Evolutionary conservation across 495 filamentous ascomycete species (phyloP), one percentile per base, ranked within the genome.

Genomic region (Penicillium cinerascens): DNA sequence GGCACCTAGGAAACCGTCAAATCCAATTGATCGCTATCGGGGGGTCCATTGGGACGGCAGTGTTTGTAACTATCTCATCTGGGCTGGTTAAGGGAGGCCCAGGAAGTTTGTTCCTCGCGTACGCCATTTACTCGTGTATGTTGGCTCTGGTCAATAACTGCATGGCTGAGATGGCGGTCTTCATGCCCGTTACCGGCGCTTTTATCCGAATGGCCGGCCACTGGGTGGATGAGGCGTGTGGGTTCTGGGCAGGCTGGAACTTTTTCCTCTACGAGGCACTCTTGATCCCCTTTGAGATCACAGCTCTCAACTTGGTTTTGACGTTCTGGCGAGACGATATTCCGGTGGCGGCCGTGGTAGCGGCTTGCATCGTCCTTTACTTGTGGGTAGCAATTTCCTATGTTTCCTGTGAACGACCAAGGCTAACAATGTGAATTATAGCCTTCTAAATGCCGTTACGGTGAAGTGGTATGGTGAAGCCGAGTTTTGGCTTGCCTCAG

Each of bases 241-340:
- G 79, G n/a, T 80, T 80, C 53, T 70, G 73, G 52, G 72, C 73
- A 22, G 77, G 75, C 4, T 82, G 78, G 78, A 78, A 81, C 49
- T 90, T 90, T 64, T 70, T 88, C 51, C 80, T 87, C 47, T 65
- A 68, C 52, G 81, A 87, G 60, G 86, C 84, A 0, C 74, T 81
- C 23, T 67, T 86, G 4, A 82, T 89, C 17, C 86, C 86, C 0
- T 89, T 87, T 57, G 86, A 89, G 61, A 82, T 89, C 39, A 78
- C 80, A 4, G 85, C 86, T 11, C 79, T 86, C 52, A 86, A 84
- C 49, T 63, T 87, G 36, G 80, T 90, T n/a, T 70, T 89, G 21
- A 76, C 75, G 10, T 90, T 79, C 56, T 89, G 86, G 85, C 78
- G 75, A 15, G 78, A 82, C 26, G 72, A 72, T 15, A 77, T 90